Percentiles rank a stretch among this genome's conserved stretches.
phyloP scores from a whole-genome alignment of 441 rosid genomes.

The Euphorbia corollata region DNA sequence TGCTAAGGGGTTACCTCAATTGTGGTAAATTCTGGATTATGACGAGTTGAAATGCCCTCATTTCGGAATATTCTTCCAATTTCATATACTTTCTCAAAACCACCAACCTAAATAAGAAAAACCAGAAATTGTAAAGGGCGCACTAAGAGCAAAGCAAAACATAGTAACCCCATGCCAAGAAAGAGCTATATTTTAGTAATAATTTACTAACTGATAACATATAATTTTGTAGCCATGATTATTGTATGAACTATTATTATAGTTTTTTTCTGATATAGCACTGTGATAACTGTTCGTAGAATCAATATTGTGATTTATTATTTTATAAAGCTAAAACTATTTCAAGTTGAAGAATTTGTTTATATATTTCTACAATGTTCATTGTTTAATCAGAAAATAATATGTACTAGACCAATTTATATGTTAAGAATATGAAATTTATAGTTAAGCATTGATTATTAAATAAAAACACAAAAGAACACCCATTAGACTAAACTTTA shows the following conservation, averaged over 20 bases:
- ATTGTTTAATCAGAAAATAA: too few relatives aligned
- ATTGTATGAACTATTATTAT: too few relatives aligned
- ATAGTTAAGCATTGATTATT: neutral
- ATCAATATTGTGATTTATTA: neutral
- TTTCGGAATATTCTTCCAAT: constrained; percentile 93
- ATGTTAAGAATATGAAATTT: neutral
- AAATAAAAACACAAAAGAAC: neutral
- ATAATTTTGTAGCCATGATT: too few relatives aligned
- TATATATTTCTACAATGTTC: neutral
- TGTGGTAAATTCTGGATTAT: constrained; percentile 98
- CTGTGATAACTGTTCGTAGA: too few relatives aligned
- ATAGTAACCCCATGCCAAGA: constrained; percentile 1
- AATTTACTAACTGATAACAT: neutral
- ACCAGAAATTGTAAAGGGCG: constrained; percentile 9
- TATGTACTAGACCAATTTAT: neutral
- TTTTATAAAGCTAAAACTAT: neutral
- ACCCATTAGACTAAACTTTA: neutral
- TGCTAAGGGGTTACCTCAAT: constrained; percentile 57
- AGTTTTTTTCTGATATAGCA: too few relatives aligned
- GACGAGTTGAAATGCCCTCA: constrained; percentile 93
- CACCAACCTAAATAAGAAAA: constrained; percentile 67
- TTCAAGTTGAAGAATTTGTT: neutral
- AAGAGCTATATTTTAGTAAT: neutral
- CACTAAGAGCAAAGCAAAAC: constrained; percentile 12
- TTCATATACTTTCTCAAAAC: constrained; percentile 94